Base-by-base conservation (phyloP, 768 basidiomycete species). In the Tylopilus balloui region DNA sequence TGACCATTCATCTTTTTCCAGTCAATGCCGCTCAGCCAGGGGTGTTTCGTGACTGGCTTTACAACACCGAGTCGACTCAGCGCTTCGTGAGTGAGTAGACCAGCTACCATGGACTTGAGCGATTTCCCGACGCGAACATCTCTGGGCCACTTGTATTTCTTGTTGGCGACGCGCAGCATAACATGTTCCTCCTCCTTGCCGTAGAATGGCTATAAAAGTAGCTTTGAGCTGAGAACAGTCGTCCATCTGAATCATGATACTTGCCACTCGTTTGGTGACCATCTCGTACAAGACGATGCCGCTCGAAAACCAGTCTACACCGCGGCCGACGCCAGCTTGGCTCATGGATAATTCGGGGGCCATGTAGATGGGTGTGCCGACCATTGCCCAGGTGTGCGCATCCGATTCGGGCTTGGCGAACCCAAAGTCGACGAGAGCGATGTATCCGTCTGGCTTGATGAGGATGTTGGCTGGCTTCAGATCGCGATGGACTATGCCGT, bases 381-480 rank as follows among this genome's bases (percentile, higher is more conserved):
- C 61, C 75, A 80, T 29, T 51, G 61, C 8, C 64, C 52, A 53
- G 47, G 42, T 29, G 37, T 60, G 42, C 0, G 64, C 51, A 6
- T 51, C 28, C 3, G 47, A 48, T 15, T 65, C 55, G 3, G 37
- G 32, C 28, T 61, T 53, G 1, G 75, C 68, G 20, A 65, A 50
- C 3, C 79, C 80, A 53, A 84, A 79, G 56, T 83, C 81, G 9
- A 71, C 71, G 1, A 84, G 51, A 48, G 66, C 60, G 23, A 82
- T 67, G 55, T 83, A 83, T 21, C 81, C 81, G 57, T 80, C 78
- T 2, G 69, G 55, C 36, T 77, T 78, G 49, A 84, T 46, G 43
- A 83, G 70, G 41, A 84, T 72, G 42, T 82, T 83, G 17, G 73
- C 74, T 2, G 81, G 79, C 56, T 83, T 82, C 17, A 84, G 47